Evolutionary conservation across 2,329 filamentous ascomycete genomes (phyloP), one percentile per base, ranked within the genome.

Genomic region (Alternaria hordeiaustralica): DNA sequence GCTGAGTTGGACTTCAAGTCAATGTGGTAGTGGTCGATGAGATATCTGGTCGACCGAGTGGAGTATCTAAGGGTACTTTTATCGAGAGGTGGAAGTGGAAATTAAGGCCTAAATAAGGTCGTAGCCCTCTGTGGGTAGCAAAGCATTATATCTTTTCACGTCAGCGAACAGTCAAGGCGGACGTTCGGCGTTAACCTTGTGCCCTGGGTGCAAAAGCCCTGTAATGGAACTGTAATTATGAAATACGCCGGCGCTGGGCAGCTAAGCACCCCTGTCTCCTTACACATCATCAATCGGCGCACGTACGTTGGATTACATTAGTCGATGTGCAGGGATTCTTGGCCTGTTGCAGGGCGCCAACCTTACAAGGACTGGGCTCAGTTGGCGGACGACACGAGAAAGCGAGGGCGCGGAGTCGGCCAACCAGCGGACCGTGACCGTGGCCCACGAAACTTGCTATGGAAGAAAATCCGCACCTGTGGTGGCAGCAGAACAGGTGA

Each of bases 81-180:
- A 57, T 45, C 43, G 59, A 30, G 18, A 62, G 54, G 47, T 54
- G 55, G 65, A 66, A 61, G 73, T 70, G 73, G 71, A 68, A 71
- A 65, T 59, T 67, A 65, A 70, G 64, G 64, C 58, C 67, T 75
- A 73, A 77, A 72, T 77, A 75, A 54, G 68, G 64, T 53, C 55
- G 67, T 71, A 65, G 63, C 65, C 66, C 20, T 71, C 64, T 55
- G 74, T 74, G 76, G 75, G 75, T 69, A 69, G 71, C 68, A 75
- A 73, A 71, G 70, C 75, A 78, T 78, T 78, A 77, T 79, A 78
- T 78, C 77, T 77, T 56, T 75, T 78, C 72, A 71, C 75, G 75
- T 79, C 77, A 78, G 74, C 74, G 71, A 65, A 70, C 69, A 77
- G 71, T 71, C 57, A 70, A 76, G 69, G 74, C 77, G 77, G 76